phyloP scores from a whole-genome alignment of 2,329 filamentous ascomycete species.

The Alternaria ventricosa region DNA sequence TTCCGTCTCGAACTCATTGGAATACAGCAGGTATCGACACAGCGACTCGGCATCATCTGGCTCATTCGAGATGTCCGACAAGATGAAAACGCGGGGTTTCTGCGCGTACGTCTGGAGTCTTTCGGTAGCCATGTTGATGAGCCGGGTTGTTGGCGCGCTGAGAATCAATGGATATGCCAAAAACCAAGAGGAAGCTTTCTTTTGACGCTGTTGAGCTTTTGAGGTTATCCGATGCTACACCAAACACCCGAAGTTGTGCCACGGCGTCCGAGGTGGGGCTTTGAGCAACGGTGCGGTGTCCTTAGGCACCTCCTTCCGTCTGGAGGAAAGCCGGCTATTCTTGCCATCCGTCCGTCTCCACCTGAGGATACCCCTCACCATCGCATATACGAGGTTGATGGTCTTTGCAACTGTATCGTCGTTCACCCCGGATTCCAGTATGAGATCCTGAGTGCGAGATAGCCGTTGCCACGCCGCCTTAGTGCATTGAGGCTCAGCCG shows the following conservation, averaged over 20 bases:
- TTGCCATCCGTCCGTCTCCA: constrained; percentile 6
- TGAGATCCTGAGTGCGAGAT: neutral
- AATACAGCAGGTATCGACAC: constrained; percentile 47
- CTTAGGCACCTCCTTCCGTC: constrained; percentile 26
- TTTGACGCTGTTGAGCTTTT: constrained; percentile 18
- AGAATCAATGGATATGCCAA: neutral
- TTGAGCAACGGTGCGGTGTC: constrained; percentile 13
- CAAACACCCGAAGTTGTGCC: constrained; percentile 26
- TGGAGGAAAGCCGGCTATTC: constrained; percentile 19
- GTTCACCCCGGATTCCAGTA: neutral
- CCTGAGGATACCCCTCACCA: neutral
- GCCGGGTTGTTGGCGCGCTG: neutral
- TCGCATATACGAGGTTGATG: neutral
- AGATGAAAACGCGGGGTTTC: constrained; percentile 51
- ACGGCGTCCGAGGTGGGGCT: constrained; percentile 20
- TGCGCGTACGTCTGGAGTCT: constrained; percentile 35
- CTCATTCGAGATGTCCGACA: constrained; percentile 51
- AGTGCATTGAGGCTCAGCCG: neutral
- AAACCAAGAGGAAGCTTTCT: neutral
- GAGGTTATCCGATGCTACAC: constrained; percentile 25
- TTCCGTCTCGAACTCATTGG: constrained; percentile 49
- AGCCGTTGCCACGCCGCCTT: neutral
- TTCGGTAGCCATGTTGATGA: constrained; percentile 30
- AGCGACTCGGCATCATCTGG: constrained; percentile 50
- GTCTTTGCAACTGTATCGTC: neutral